Conservation (phyloP, 2,329 filamentous ascomycete species). For the Polytolypa hystricis region DNA sequence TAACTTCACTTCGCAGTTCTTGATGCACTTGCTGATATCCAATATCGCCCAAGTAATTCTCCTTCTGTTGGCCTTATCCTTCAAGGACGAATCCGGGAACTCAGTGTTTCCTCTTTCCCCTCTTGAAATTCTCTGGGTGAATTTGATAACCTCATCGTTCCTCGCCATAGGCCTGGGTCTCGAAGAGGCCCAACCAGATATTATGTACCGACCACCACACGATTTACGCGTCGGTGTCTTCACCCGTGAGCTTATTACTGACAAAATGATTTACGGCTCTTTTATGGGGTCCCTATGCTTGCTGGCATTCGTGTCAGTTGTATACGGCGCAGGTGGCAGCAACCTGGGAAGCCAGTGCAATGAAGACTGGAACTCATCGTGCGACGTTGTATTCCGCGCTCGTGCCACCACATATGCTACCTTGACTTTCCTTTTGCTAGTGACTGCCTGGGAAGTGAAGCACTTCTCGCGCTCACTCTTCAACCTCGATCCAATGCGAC, state of each 20-base stretch:
- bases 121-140: slow-evolving; percentile 83
- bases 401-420: slow-evolving; percentile 64
- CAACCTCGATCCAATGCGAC: slow-evolving; percentile 41
- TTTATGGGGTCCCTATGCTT: slow-evolving; percentile 38
- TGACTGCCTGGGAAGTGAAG: slow-evolving; percentile 69
- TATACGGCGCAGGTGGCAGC: slow-evolving; percentile 27
- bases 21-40: slow-evolving; percentile 65
- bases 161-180: slow-evolving; percentile 78
- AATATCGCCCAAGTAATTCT: slow-evolving; percentile 79
- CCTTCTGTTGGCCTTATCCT: slow-evolving; percentile 66
- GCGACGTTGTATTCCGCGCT: slow-evolving; percentile 51
- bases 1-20: slow-evolving; percentile 42
- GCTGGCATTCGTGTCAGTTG: slow-evolving; percentile 28
- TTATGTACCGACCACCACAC: slow-evolving; percentile 72
- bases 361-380: slow-evolving; percentile 35
- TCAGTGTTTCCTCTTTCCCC: slow-evolving; percentile 80
- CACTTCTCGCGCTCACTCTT: slow-evolving; percentile 66
- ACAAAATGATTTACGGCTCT: slow-evolving; percentile 32
- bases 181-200: slow-evolving; percentile 61
- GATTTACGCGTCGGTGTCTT: slow-evolving; percentile 36
- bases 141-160: slow-evolving; percentile 78
- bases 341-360: slow-evolving; percentile 48
- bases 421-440: slow-evolving; percentile 62
- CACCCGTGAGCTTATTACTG: slow-evolving; percentile 29
- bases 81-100: slow-evolving; percentile 57